Evolutionary conservation across 2,329 filamentous ascomycete species (phyloP), one percentile per base, ranked within the genome.

Genomic region (Sporothrix schenckii): DNA sequence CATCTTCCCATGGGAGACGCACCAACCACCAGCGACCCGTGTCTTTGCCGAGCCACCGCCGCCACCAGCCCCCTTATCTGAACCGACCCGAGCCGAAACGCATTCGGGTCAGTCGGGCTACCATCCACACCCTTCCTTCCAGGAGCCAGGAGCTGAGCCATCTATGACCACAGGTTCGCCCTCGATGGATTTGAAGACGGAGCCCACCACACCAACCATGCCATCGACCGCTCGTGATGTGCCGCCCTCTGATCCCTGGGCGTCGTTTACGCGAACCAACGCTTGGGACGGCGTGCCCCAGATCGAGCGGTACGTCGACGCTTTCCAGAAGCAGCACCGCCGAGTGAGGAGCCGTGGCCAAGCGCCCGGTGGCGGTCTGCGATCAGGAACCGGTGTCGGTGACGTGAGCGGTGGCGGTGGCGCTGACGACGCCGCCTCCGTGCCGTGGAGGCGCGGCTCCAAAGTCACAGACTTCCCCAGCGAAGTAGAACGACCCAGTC

Each of bases 281-380:
- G 94, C 93, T 19, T 99, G 95, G 95, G 95, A 99, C 76, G 92
- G 92, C 68, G 87, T 96, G 68, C 92, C 92, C 14, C 91, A 92
- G 74, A 99, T 99, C 75, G 89, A 92, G 76, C 87, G 88, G 73
- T 99, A 97, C 78, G 92, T 98, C 69, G 91, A 92, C 73, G 86
- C 88, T 68, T 83, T 97, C 70, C 89, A 91, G 75, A 88, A 89
- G 78, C 85, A 87, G 76, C 72, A 74, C 63, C 81, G 80, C 66
- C 81, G 82, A 60, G 75, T 73, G 30, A 79, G 77, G 72, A 80
- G 78, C 72, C 77, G 76, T 30, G 72, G 75, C 70, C 49, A 72
- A 54, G 68, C 52, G 71, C 65, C 68, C 11, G 69, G 65, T 27
- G 44, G 50, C 49, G 39, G 52, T 49, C 30, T 66, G 72, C 72